Percentiles rank a stretch among this genome's conserved stretches.
Evolutionary conservation across 495 filamentous ascomycete species (phyloP).

Genomic region (Penicillium canescens): DNA sequence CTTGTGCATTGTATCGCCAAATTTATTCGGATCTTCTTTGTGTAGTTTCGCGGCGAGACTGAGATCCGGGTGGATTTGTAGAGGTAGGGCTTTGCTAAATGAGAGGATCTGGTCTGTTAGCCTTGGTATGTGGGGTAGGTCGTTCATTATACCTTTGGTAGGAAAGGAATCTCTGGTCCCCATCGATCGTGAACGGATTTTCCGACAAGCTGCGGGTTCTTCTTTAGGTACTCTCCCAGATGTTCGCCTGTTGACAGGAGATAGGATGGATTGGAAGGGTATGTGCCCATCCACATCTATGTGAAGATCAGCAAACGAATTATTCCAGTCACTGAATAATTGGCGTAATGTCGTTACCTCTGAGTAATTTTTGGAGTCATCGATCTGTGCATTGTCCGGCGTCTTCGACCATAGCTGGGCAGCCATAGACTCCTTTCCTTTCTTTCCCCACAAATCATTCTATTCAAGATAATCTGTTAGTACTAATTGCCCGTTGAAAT

Average conservation of each 20-base stretch:
- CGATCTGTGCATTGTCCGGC: constrained; percentile 35
- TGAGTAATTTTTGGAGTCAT: constrained; percentile 46
- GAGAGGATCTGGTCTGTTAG: constrained; percentile 60
- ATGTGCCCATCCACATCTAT: constrained; percentile 81
- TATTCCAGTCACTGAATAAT: background rate
- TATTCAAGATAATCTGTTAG: constrained; percentile 10
- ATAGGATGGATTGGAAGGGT: constrained; percentile 68
- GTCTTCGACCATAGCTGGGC: constrained; percentile 46
- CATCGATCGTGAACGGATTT: constrained; percentile 62
- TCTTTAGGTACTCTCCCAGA: constrained; percentile 64
- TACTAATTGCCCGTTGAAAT: background rate
- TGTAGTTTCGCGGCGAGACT: constrained; percentile 63
- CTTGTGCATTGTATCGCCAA: constrained; percentile 76
- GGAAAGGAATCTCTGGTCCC: constrained; percentile 66
- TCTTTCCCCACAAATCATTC: constrained; percentile 53
- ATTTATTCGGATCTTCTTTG: constrained; percentile 61
- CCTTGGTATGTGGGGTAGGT: background rate
- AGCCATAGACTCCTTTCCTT: constrained; percentile 43
- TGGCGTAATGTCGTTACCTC: constrained; percentile 27
- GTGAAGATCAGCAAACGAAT: background rate
- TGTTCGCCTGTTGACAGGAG: constrained; percentile 61
- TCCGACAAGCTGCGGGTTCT: constrained; percentile 66
- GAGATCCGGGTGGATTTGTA: constrained; percentile 81
- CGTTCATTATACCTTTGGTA: constrained; percentile 60
- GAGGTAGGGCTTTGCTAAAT: constrained; percentile 73